Evolutionary conservation across 1,284 basidiomycete species (phyloP), one percentile per base, ranked within the genome.

Genomic region (Apiotrichum montevideense): DNA sequence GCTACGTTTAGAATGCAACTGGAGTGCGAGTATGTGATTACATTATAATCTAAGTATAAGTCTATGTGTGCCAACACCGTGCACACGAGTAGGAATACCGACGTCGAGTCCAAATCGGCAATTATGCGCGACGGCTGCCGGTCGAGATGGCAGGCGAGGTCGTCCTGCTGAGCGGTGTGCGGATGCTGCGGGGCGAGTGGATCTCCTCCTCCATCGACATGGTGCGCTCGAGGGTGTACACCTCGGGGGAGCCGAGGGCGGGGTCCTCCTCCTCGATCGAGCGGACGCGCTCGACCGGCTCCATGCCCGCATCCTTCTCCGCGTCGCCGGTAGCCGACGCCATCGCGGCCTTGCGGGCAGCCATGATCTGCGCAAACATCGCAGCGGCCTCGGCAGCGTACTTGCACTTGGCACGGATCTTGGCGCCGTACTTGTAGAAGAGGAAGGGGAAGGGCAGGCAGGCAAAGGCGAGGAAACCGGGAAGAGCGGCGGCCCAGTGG

Each of bases 401-500:
- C 61, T 70, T 79, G 35, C 84, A 84, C 67, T 79, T 83, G 54
- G 78, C 79, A 40, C 85, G 79, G 57, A 86, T 80, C 71, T 75
- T 78, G 42, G 74, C 74, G n/a, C 84, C 85, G 65, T 85, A 74
- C 58, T 70, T 71, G 67, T 77, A 79, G 65, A 81, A 80, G 35
- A 80, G 52, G 50, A 51, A 78, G 4, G 81, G 81, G 56, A 80
- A 70, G 7, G 86, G 86, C 63, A 80, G 80, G 66, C 83, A 85
- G 0, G 77, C 77, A 13, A 84, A 71, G 2, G 83, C 77, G 54
- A 87, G 63, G 68, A 82, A 82, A 6, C 80, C 85, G 63, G 87
- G 85, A 9, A 88, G 75, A 49, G 80, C 82, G 70, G 82, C 80
- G 2, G 83, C 85, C 85, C 86, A 87, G 59, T 83, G 76, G 48